These are phyloP conservation scores for Fusarium sp. DNA, from an alignment of 2,329 filamentous ascomycete species.

Conservation along the genomic window DNA sequence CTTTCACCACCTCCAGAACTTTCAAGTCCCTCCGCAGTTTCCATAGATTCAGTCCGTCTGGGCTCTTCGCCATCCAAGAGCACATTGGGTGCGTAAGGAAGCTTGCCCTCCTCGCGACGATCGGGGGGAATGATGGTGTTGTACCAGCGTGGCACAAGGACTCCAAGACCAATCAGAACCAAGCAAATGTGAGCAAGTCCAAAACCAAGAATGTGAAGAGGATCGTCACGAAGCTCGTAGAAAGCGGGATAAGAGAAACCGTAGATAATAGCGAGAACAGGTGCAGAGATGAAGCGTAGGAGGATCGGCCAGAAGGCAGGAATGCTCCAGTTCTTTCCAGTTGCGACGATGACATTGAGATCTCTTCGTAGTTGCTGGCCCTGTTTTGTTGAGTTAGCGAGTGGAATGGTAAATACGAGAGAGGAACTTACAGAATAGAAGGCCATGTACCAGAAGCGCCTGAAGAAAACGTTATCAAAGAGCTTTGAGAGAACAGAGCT, in stretches of 20 bases:
- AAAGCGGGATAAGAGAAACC: conserved; percentile 65
- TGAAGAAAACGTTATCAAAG: conserved; percentile 55
- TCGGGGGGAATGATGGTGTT: conserved; percentile 63
- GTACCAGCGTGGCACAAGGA: conserved; percentile 66
- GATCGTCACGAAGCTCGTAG: conserved; percentile 61
- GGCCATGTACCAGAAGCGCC: conserved; percentile 64
- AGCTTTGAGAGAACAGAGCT: conserved; percentile 35
- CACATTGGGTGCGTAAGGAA: conserved; percentile 45
- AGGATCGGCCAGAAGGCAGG: conserved; percentile 64
- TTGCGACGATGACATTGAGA: conserved; percentile 65
- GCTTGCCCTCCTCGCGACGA: conserved; percentile 60
- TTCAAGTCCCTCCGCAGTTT: conserved; percentile 21
- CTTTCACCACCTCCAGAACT: conserved; percentile 18
- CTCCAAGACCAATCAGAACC: conserved; percentile 60
- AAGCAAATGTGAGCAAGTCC: conserved; percentile 61
- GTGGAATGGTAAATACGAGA: not conserved
- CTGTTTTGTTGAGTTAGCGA: conserved; percentile 49
- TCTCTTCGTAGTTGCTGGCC: conserved; percentile 68
- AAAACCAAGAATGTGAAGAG: conserved; percentile 64
- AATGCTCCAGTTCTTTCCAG: conserved; percentile 68
- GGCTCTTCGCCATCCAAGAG: conserved; percentile 33
- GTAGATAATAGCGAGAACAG: conserved; percentile 64
- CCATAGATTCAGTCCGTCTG: conserved; percentile 32
- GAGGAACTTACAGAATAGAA: conserved; percentile 66
- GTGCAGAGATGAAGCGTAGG: conserved; percentile 63